Base-by-base conservation (phyloP, 495 filamentous ascomycete genomes). In the Parathielavia appendiculata region DNA sequence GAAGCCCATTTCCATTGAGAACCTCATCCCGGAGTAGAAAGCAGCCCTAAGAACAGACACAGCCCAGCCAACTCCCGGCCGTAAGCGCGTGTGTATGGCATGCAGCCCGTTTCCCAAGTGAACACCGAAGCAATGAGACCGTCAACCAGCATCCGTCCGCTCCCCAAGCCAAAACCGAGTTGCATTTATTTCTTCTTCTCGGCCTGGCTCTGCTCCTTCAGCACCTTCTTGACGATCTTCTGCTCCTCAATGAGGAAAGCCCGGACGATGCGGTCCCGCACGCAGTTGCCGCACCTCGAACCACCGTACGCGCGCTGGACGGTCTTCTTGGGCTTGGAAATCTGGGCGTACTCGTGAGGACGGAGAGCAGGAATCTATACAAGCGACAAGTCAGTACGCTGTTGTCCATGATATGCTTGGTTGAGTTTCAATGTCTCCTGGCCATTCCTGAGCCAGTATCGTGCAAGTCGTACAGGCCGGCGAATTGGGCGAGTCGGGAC, bases 141-240 rank as follows among this genome's bases (percentile, higher is more conserved):
- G 64, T 72, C 70, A 71, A 66, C 66, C 56, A 57, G 52, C 62
- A 66, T 39, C 63, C 61, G 59, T 62, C 65, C 34, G 26, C 26
- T 50, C 57, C 63, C 55, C 41, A 62, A 57, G n/a, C 43, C 66
- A 20, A 63, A 65, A 61, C 52, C 40, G 63, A 67, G 57, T 30
- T 36, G 43, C 45, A 63, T 66, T 68, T 79, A 83, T 79, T 89
- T 89, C 88, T 95, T 95, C 81, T 92, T 88, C 64, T 74, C 66
- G 79, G 87, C 81, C 65, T 71, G 64, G 69, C 63, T 73, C 68
- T 80, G 77, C 73, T 96, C 91, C 85, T 95, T 92, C 76, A 95
- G 85, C 69, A 97, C 93, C 88, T 97, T 97, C 90, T 99, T 97
- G 78, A 99, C 95, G 67, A 99, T 97, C 90, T 97, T 97, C 83